Conservation (phyloP, 495 filamentous ascomycete species). For the Echria macrotheca region DNA sequence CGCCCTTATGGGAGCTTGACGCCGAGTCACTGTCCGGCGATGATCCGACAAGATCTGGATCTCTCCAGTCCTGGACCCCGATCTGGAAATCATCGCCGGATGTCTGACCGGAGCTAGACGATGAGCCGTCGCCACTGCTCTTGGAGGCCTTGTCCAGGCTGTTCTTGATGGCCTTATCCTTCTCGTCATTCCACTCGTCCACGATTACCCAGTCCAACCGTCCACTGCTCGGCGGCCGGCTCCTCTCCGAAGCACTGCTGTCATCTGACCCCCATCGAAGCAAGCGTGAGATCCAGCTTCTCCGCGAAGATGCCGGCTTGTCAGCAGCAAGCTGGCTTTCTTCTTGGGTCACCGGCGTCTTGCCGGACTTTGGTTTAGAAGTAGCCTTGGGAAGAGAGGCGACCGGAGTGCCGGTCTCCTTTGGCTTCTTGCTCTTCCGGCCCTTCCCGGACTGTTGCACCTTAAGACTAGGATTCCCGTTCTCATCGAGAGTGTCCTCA, state of each 20-base stretch:
- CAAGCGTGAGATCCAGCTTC: conserved; percentile 54
- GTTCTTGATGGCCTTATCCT: conserved; percentile 30
- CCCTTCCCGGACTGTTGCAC: conserved; percentile 42
- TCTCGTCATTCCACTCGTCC: conserved; percentile 61
- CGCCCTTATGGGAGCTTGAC: conserved; percentile 1
- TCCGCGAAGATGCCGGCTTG: conserved; percentile 7
- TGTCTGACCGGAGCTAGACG: conserved; percentile 17
- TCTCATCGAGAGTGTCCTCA: conserved; percentile 51
- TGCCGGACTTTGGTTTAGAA: conserved; percentile 9
- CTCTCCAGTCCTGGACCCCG: conserved; percentile 88
- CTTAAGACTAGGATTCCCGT: conserved; percentile 42
- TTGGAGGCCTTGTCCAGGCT: conserved; percentile 33
- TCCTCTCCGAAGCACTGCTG: conserved; percentile 44
- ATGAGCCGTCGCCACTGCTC: conserved; percentile 16
- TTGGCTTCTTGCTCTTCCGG: conserved; percentile 34
- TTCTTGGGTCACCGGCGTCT: conserved; percentile 10
- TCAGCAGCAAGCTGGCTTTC: conserved; percentile 3
- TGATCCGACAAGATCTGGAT: conserved; percentile 63
- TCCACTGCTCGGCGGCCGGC: conserved; percentile 76
- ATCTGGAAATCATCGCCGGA: conserved; percentile 75
- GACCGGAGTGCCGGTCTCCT: conserved; percentile 23
- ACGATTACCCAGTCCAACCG: conserved; percentile 70
- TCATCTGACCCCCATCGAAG: conserved; percentile 41
- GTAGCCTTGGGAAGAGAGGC: conserved; percentile 16
- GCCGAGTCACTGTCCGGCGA: conserved; percentile 16